Evolutionary conservation across 305 asterid species (phyloP), one percentile per base, ranked within the genome.

Genomic region (Lippia alba): DNA sequence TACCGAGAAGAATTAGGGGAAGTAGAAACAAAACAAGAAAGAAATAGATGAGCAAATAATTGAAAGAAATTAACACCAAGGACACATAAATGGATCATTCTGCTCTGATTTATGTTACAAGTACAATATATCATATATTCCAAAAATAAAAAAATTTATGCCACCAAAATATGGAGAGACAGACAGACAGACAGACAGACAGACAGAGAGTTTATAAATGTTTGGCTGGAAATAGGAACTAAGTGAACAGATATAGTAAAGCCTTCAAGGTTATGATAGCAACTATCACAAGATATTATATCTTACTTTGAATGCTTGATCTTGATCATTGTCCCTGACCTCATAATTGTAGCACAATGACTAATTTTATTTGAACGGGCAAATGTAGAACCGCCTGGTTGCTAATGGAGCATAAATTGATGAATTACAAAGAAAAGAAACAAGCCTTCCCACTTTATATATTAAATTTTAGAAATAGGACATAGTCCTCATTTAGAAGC

Each of bases 1-100:
- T 94, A 92, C 76, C 76, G 73, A 77, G 65, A 64, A 41, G 6
- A 44, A 41, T 48, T 56, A 32, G 15, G 32, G 19, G 5, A 17
- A 62, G n/a, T 11, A 11, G 15, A 49, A 61, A 54, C 16, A 6
- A 63, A 16, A 50, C n/a, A 56, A 58, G 54, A 56, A 51, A 51
- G 12, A 30, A 59, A 24, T 59, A 55, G 30, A 40, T 33, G 16
- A 33, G 73, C 53, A 59, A 45, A 70, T 70, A 69, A 79, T 34
- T 46, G 56, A 14, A 57, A 64, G 50, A 56, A 20, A 75, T 65
- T 66, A 69, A 40, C 14, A 64, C 16, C 12, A 55, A 48, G 12
- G 30, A 6, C 55, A 64, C 30, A 24, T 24, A 51, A 32, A 16
- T 16, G 19, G 39, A 19, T 8, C 30, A 41, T 53, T 41, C 33